Evolutionary conservation across 106 monocot species (phyloP), one percentile per base, ranked within the genome.

Genomic region (Dactylorhiza incarnata): DNA sequence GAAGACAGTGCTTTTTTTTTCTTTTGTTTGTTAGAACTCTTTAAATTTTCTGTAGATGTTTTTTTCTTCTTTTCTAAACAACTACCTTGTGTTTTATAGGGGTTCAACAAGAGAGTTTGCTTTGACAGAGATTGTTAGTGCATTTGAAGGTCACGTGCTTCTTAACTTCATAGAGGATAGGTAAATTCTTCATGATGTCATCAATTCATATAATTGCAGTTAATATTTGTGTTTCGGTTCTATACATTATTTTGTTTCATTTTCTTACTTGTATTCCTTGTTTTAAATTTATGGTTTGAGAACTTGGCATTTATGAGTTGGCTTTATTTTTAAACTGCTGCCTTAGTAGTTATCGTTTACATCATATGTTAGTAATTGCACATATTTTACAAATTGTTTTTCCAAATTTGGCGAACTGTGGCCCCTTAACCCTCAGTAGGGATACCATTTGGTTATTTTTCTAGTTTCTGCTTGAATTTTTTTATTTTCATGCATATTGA

Each of bases 121-220:
- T 9, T 74, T 91, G 80, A 37, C 78, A 13, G 77, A 75, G 43
- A 83, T 91, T 45, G 82, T 91, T 53, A 82, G 82, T 72, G 77
- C 88, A 16, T 88, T 91, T 82, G 86, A 88, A 80, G 80, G 75
- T 24, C 78, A 79, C 62, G 71, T 88, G 26, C 86, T 91, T 66
- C 78, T 75, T 37, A 22, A 71, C 9, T 86, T 84, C 71, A 74
- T 86, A 37, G 84, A 88, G 66, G 80, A 86, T 75, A 88, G 82
- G 90, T 90, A 47, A 78, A 79, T 75, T 78, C 25, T 3, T 73
- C 29, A 29, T 23, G 23, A 6, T 77, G 24, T 48, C 17, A 48
- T 68, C 68, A 17, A 24, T 49, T 25, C 14, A 13, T 12, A 29
- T 73, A 51, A 51, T 14, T 24, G 24, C 12, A 11, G 23, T 73